phyloP scores from a whole-genome alignment of 2,329 filamentous ascomycete species.

The Alternaria conjuncta region DNA sequence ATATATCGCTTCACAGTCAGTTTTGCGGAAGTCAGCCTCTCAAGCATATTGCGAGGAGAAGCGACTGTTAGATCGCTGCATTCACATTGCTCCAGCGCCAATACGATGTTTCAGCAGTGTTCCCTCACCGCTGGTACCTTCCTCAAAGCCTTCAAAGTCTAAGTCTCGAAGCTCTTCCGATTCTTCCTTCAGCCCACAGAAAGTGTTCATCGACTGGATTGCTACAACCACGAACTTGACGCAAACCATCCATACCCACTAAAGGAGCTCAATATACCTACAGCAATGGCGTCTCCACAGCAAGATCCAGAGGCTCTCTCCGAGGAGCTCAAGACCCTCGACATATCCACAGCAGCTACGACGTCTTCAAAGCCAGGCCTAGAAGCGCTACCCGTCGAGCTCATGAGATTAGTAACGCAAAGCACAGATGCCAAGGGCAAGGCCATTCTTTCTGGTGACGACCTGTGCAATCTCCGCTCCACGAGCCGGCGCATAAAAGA shows the following conservation, averaged over 20 bases:
- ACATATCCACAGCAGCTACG: background rate
- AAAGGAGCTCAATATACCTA: fast-evolving
- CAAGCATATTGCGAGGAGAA: background rate
- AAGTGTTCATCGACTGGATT: background rate
- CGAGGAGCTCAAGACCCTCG: background rate
- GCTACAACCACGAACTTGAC: background rate
- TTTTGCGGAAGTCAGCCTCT: background rate
- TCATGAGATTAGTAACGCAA: background rate
- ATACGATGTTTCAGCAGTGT: background rate
- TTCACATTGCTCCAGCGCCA: background rate
- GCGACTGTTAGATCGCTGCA: background rate
- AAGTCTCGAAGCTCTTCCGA: background rate
- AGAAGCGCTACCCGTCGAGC: background rate
- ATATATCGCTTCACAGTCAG: fast-evolving
- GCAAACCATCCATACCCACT: background rate
- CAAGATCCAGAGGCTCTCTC: background rate
- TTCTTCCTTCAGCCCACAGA: background rate
- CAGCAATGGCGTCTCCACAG: background rate
- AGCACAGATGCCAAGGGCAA: background rate
- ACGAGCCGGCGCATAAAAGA: background rate
- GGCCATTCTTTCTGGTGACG: background rate
- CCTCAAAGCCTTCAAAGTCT: background rate
- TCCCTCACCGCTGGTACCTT: background rate
- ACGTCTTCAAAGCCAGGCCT: background rate
- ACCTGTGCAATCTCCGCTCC: background rate